Base-by-base conservation (phyloP, 2,329 filamentous ascomycete genomes). In the Bipolaris victoriae region DNA sequence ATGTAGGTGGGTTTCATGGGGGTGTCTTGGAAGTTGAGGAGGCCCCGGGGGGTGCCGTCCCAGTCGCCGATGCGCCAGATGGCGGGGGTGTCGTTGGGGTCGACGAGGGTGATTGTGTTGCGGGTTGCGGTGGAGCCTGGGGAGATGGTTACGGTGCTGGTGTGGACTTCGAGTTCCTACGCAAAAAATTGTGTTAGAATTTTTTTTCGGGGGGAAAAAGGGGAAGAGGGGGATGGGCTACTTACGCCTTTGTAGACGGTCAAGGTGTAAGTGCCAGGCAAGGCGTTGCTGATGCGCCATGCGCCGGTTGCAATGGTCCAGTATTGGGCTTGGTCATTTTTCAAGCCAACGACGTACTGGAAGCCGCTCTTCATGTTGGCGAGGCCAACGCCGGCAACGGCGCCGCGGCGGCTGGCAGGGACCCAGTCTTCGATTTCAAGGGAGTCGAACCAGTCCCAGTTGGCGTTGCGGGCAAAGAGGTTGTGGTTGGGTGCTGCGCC, bases 1-100 rank as follows among this genome's bases (percentile, higher is more conserved):
- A 78, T 79, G 54, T 78, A 79, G 0, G 76, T 79, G 7, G 74
- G 77, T 60, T 78, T 77, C 70, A 77, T 77, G 6, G 76, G 72
- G 7, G 70, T 73, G 44, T 76, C 73, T 43, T 66, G 74, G 13
- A 77, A 68, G 52, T 89, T 89, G 64, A 82, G 82, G 78, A 89
- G 87, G 20, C 85, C 86, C 7, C 63, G 67, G 6, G 65, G 63
- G 69, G 85, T 81, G 41, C 86, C 86, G 63, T 89, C 86, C 76
- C 84, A 87, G 31, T 85, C 80, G 16, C 87, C 87, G 43, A 89
- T 87, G 66, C 84, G 83, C 78, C 83, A 89, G 43, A 89, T 77
- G 15, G 60, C 64, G 3, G 64, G n/a, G 0, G 82, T 83, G 1
- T 77, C 82, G 37, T 79, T 79, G 5, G 81, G 79, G 11, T 77